Evolutionary conservation across 1,284 basidiomycete genomes (phyloP), one percentile per base, ranked within the genome.

Genomic region (Trametes versicolor): DNA sequence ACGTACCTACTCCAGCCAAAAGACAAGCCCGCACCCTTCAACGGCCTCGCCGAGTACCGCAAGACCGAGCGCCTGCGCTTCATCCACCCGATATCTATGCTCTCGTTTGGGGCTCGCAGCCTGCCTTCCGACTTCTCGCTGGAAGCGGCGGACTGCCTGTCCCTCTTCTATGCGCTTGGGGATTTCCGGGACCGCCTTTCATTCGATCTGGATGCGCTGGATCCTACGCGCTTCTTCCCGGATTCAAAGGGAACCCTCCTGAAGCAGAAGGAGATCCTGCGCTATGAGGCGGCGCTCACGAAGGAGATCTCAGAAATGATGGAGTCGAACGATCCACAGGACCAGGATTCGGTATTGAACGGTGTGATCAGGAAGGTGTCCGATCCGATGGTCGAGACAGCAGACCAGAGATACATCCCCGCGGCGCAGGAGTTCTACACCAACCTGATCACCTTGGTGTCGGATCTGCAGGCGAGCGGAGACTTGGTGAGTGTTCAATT

Each of bases 111-210:
- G 9, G 64, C 67, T 5, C 64, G 67, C 1, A 51, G 62, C 15
- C 76, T 91, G 25, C 90, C 89, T 8, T 74, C 82, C 0, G 90
- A 92, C 73, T 80, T 92, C 37, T 78, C 88, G 0, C 73, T 92
- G 29, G 89, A 92, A 70, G 80, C 88, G 0, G 66, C 76, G 2
- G 90, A 92, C 68, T 82, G 84, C 13, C 74, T 89, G 15, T 73
- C 77, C 0, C 75, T 91, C 0, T 90, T 83, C 74, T 69, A 75
- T 2, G 84, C 83, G 1, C 75, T 89, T 36, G 67, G 52, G 5
- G 52, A 70, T 3, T 69, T 70, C 36, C 66, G 64, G 1, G 63
- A 70, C n/a, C 29, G 69, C 17, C 52, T 76, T 27, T 50, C 64
- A 7, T 67, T 62, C 32, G 76, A 80, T 43, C 53, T 83, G 23